phyloP scores from a whole-genome alignment of 768 basidiomycete genomes.

The Rhizopogon rudus region DNA sequence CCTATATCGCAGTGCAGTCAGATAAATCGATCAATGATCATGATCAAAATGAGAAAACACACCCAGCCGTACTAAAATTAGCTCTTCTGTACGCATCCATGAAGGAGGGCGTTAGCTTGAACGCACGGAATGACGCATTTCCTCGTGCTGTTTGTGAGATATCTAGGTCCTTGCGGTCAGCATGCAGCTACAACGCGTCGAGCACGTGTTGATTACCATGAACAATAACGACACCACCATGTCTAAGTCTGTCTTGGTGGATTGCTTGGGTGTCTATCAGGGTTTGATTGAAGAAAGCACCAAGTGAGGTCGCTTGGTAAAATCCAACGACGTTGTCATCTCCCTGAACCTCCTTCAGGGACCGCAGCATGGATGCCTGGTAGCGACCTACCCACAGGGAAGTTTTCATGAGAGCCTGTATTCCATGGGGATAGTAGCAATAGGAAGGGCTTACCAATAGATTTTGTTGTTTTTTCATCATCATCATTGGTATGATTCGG shows the following conservation, averaged over 20 bases:
- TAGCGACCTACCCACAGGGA: conserved; percentile 54
- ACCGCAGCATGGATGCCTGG: conserved; percentile 79
- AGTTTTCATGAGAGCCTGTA: conserved; percentile 5
- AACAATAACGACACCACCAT: conserved; percentile 81
- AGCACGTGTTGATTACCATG: conserved; percentile 50
- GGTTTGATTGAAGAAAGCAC: conserved; percentile 80
- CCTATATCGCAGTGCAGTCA: conserved; percentile 35
- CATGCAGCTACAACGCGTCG: background rate
- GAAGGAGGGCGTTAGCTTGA: conserved; percentile 75
- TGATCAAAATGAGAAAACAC: conserved; percentile 17
- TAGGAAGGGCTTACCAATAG: conserved; percentile 48
- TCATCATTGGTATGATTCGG: conserved; percentile 71
- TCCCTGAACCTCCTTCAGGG: conserved; percentile 84
- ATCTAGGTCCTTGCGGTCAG: conserved; percentile 41
- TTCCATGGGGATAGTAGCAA: conserved; percentile 4
- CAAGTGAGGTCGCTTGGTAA: conserved; percentile 85
- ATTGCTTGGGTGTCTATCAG: conserved; percentile 80
- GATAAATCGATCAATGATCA: background rate
- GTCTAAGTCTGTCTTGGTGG: conserved; percentile 80
- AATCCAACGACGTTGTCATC: conserved; percentile 93
- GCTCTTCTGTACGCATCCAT: conserved; percentile 76
- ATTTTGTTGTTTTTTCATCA: conserved; percentile 77
- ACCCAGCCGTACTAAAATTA: conserved; percentile 87
- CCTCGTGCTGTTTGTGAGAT: conserved; percentile 74
- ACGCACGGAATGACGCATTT: conserved; percentile 87